A percentile compares a stretch with the other conserved stretches of the same genome.
Evolutionary conservation across 2,329 filamentous ascomycete species (phyloP).

Genomic region (Eurotiales sp.): DNA sequence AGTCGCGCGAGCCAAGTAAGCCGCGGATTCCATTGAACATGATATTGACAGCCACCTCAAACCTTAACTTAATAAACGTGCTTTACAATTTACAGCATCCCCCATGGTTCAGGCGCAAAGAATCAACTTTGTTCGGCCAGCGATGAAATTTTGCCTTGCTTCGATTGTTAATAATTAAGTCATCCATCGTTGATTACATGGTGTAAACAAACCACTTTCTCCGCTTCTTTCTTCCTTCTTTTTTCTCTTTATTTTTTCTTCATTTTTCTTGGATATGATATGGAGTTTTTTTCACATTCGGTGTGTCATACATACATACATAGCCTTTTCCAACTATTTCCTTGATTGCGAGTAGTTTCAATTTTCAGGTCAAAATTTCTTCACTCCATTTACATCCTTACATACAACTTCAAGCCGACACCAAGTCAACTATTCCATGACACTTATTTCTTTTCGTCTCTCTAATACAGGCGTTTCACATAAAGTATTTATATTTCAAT

Average conservation of each 20-base stretch:
- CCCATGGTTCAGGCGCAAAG: neutral
- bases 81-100: too few species aligned
- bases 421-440: too few species aligned
- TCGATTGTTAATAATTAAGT: neutral
- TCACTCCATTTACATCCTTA: neutral
- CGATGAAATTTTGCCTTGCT: too few species aligned
- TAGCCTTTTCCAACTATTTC: neutral
- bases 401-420: neutral
- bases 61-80: too few species aligned
- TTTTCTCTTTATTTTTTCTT: neutral
- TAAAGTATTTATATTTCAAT: constrained; percentile 23
- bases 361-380: too few species aligned
- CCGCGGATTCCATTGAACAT: constrained; percentile 30
- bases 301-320: too few species aligned
- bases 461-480: neutral
- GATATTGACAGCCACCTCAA: too few species aligned
- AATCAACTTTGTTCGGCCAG: too few species aligned
- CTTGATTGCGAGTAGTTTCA: constrained; percentile 1
- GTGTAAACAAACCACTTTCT: too few species aligned
- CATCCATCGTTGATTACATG: neutral
- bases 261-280: constrained; percentile 11
- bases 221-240: neutral
- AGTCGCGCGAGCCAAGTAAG: constrained; percentile 50
- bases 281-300: constrained; percentile 1
- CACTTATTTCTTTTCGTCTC: neutral